Evolutionary conservation across 257 asterid genomes (phyloP), one percentile per base, ranked within the genome.

Genomic region (Verbascum thapsus): DNA sequence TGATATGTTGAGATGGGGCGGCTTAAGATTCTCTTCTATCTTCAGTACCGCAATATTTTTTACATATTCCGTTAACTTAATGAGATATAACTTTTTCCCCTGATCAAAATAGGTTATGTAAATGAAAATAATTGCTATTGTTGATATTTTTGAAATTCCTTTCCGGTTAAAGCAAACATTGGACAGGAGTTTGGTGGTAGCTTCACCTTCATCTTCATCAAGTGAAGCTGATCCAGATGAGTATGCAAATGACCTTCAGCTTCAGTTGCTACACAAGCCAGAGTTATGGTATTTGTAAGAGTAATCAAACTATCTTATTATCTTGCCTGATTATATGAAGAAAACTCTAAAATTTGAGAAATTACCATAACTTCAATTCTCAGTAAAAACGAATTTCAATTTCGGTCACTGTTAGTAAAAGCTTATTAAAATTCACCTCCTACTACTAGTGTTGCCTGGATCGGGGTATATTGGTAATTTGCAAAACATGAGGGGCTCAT

Each of bases 241-340:
- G 64, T 62, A 64, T 56, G 68, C 58, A 20, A 63, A 74, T 30
- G 81, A 73, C 34, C 63, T 74, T 61, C 81, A 72, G 63, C 47
- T 54, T 44, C 86, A 77, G 77, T 68, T 80, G 58, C 80, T 73
- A 70, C 80, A 35, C 47, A 72, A 61, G 75, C 87, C 90, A 70
- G 88, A 79, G 61, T 76, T 78, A 58, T 84, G 91, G 85, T 79
- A 85, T 78, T 80, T 72, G 98, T 91, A 91, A 88, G 96, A 88
- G 75, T 72, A 55, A 48, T 81, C 68, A 42, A 58, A 80, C 79
- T 55, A 65, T 64, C 58, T 41, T 20, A 73, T 39, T 53, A 32
- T 63, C 47, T 58, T 41, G 16, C 50, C 3, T 30, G 26, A 19
- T n/a, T n/a, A n/a, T n/a, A n/a, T n/a, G n/a, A n/a, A n/a, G n/a